A percentile compares a stretch with the other conserved stretches of the same genome.
phyloP scores from a whole-genome alignment of 805 yeast genomes.

The Candida coquimbonensis region DNA sequence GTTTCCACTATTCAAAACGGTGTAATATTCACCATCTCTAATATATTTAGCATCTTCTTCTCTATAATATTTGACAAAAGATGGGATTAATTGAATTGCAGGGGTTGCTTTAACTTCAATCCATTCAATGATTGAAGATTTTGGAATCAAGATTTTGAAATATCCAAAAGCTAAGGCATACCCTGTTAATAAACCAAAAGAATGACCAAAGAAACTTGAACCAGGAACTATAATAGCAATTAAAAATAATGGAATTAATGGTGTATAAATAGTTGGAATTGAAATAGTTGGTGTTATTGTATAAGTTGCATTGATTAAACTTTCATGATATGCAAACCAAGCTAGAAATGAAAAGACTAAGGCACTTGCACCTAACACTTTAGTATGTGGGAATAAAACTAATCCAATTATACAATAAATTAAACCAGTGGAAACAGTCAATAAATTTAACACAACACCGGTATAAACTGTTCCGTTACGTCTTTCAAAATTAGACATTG shows the following conservation, averaged over 20 bases:
- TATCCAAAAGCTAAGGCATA: slow-evolving; percentile 52
- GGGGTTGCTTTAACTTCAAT: slow-evolving; percentile 51
- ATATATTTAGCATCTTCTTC: slow-evolving; percentile 52
- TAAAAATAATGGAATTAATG: slow-evolving; percentile 45
- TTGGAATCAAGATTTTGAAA: slow-evolving; percentile 55
- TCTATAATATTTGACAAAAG: slow-evolving; percentile 45
- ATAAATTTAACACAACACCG: slow-evolving; percentile 67
- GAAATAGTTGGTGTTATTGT: slow-evolving; percentile 31
- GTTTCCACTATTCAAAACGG: slow-evolving; percentile 20
- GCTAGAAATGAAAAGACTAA: slow-evolving; percentile 65
- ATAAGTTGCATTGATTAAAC: slow-evolving; percentile 33
- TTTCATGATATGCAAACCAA: slow-evolving; percentile 48
- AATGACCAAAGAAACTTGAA: slow-evolving; percentile 69
- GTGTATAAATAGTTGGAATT: slow-evolving; percentile 55
- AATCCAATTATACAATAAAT: slow-evolving; percentile 24
- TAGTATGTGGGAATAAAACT: slow-evolving; percentile 41
- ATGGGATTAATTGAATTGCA: slow-evolving; percentile 48
- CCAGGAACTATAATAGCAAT: slow-evolving; percentile 52
- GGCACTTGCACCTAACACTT: slow-evolving; percentile 63
- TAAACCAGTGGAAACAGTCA: slow-evolving; percentile 60
- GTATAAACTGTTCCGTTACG: slow-evolving; percentile 80
- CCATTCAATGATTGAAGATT: slow-evolving; percentile 52
- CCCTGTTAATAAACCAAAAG: slow-evolving; percentile 62
- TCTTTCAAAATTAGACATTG: slow-evolving; percentile 60
- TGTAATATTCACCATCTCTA: slow-evolving; percentile 28